Conservation (phyloP, 176 grass and related monocot genomes). For the Panicum miliaceum region DNA sequence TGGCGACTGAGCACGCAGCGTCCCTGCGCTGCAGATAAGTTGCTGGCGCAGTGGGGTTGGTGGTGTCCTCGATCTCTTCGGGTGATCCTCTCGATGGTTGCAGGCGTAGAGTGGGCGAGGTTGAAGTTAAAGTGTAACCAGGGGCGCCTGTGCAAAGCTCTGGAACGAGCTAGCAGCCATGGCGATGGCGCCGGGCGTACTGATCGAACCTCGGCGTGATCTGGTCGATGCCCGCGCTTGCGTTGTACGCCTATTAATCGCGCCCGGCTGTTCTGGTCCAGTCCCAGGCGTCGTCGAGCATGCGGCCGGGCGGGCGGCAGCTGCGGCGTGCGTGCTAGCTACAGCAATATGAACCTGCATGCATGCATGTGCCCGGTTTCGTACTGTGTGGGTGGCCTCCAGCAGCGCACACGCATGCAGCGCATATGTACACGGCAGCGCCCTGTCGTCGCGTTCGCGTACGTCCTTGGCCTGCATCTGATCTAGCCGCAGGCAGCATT, state of each 20-base stretch:
- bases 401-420: constrained; percentile 34
- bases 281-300: not conserved
- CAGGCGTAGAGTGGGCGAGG: too few relatives aligned
- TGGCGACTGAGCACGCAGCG: constrained; percentile 8
- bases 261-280: constrained; percentile 32
- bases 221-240: too few relatives aligned
- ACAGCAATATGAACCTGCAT: constrained; percentile 14
- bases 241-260: constrained; percentile 18
- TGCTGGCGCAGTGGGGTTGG: too few relatives aligned
- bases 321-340: not conserved
- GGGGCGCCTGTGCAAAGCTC: too few relatives aligned
- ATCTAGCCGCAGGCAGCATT: not conserved
- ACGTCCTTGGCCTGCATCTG: not conserved
- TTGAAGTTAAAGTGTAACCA: too few relatives aligned
- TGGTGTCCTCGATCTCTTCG: too few relatives aligned
- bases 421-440: constrained; percentile 11
- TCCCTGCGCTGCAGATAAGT: not conserved
- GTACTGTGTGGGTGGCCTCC: constrained; percentile 32
- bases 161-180: too few relatives aligned
- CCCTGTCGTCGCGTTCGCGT: not conserved
- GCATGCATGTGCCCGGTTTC: constrained; percentile 39
- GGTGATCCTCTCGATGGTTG: too few relatives aligned
- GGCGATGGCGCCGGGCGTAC: too few relatives aligned
- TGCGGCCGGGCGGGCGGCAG: not conserved
- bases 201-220: too few relatives aligned